A percentile compares a stretch with the other conserved stretches of the same genome.
phyloP scores from a whole-genome alignment of 257 asterid genomes.

The Rhazya stricta region DNA sequence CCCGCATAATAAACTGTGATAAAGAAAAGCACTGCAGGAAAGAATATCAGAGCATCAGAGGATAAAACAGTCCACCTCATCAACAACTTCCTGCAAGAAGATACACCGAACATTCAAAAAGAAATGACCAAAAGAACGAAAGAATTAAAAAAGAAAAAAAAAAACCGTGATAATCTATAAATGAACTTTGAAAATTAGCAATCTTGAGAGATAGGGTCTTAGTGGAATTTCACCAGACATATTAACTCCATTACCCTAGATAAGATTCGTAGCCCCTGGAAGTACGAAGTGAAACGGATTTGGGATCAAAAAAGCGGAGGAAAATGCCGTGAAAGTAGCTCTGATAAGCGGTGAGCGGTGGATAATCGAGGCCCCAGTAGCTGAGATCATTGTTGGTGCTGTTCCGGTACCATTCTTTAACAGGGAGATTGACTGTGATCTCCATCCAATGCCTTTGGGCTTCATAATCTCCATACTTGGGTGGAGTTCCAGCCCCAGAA shows the following conservation, averaged over 20 bases:
- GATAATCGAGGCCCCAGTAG: conserved; percentile 97
- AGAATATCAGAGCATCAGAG: conserved; percentile 84
- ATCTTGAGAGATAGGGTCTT: background rate
- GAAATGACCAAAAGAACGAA: background rate
- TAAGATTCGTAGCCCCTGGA: conserved; percentile 91
- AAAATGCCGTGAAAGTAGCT: conserved; percentile 74
- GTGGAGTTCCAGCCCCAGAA: conserved; percentile 87
- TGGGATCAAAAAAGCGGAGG: conserved; percentile 60
- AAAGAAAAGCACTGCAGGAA: conserved; percentile 85
- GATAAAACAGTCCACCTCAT: conserved; percentile 97
- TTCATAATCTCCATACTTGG: conserved; percentile 86
- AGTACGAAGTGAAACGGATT: conserved; percentile 49
- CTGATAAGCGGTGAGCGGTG: conserved; percentile 89
- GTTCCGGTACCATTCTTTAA: conserved; percentile 77
- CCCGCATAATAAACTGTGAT: conserved; percentile 44
- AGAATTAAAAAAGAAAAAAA: no score
- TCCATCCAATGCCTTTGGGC: conserved; percentile 99
- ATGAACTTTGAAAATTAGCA: background rate
- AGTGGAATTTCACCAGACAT: conserved; percentile 13
- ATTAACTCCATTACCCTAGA: conserved; percentile 45
- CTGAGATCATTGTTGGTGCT: conserved; percentile 64
- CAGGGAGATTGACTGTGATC: conserved; percentile 74
- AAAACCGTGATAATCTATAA: background rate
- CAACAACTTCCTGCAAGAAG: conserved; percentile 85
- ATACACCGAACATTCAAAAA: conserved; percentile 26